Evolutionary conservation across 352 stramenopile species (phyloP).

Genomic region (Globisporangium lucens): DNA sequence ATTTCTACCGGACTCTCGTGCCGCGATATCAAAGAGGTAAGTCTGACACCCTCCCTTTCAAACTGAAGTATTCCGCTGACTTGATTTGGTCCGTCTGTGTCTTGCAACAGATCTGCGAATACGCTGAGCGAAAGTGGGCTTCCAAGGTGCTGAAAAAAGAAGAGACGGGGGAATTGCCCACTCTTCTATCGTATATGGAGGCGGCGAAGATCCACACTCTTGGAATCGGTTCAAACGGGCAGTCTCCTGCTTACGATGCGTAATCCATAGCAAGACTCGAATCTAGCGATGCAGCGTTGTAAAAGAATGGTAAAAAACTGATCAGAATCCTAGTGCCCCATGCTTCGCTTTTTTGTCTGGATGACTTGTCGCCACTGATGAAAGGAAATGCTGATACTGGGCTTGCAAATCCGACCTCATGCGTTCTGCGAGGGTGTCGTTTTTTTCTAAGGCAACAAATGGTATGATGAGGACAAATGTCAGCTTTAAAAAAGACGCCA

Average conservation of each 20-base stretch:
- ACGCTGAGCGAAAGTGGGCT: conserved; percentile 91
- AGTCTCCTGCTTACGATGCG: conserved; percentile 53
- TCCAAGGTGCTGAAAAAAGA: conserved; percentile 88
- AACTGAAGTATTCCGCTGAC: neutral
- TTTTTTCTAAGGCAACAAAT: conserved; percentile 23
- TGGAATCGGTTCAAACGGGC: conserved; percentile 39
- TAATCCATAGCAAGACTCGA: conserved; percentile 16
- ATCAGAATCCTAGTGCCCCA: neutral
- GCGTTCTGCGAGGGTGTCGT: conserved; percentile 24
- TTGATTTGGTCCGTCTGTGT: neutral
- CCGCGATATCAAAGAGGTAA: conserved; percentile 92
- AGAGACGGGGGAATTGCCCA: conserved; percentile 66
- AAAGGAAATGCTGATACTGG: conserved; percentile 40
- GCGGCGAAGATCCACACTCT: conserved; percentile 66
- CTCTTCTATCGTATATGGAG: conserved; percentile 67
- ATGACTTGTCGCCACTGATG: conserved; percentile 12
- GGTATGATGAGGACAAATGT: neutral
- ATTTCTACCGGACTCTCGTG: conserved; percentile 88
- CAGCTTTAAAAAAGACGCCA: neutral
- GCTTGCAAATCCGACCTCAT: conserved; percentile 31
- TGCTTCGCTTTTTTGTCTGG: conserved; percentile 9
- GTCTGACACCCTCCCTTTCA: neutral
- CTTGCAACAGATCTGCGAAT: conserved; percentile 84
- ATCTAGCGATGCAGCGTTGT: neutral
- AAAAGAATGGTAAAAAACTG: neutral